phyloP scores from a whole-genome alignment of 2,329 filamentous ascomycete species.

The Paramyrothecium roridum region DNA sequence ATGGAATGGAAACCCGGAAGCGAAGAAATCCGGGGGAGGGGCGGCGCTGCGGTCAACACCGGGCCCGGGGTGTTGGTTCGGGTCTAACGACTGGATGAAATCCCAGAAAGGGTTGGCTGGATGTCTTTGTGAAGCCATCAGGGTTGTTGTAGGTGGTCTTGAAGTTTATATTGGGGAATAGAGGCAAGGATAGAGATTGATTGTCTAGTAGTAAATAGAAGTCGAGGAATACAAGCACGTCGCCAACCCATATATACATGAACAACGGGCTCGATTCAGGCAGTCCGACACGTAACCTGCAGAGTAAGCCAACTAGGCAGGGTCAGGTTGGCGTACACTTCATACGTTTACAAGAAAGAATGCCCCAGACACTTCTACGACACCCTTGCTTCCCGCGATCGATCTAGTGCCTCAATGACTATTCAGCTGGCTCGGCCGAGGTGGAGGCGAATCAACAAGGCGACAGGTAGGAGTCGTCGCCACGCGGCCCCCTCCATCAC shows the following conservation, averaged over 20 bases:
- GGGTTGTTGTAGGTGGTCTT: not conserved
- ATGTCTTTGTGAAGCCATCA: constrained; percentile 19
- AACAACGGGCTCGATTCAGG: not conserved
- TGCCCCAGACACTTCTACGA: not conserved
- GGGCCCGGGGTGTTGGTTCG: constrained; percentile 24
- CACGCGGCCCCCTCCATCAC: not conserved
- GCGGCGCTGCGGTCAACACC: constrained; percentile 34
- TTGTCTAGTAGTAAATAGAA: not conserved
- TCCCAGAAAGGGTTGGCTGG: constrained; percentile 23
- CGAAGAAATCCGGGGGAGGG: constrained; percentile 17
- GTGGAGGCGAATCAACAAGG: not conserved
- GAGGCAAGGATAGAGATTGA: not conserved
- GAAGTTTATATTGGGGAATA: constrained; percentile 1
- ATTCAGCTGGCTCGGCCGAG: not conserved
- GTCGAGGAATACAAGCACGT: not conserved
- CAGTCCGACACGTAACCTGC: not conserved
- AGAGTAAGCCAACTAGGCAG: not conserved
- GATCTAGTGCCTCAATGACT: not conserved
- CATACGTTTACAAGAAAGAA: not conserved
- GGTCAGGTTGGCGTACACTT: not conserved
- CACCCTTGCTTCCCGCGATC: not conserved
- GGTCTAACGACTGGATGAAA: constrained; percentile 31
- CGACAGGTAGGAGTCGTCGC: not conserved
- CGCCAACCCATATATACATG: not conserved
- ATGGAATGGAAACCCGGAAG: constrained; percentile 30